phyloP scores from a whole-genome alignment of 495 filamentous ascomycete species.

The Cercophora samala region DNA sequence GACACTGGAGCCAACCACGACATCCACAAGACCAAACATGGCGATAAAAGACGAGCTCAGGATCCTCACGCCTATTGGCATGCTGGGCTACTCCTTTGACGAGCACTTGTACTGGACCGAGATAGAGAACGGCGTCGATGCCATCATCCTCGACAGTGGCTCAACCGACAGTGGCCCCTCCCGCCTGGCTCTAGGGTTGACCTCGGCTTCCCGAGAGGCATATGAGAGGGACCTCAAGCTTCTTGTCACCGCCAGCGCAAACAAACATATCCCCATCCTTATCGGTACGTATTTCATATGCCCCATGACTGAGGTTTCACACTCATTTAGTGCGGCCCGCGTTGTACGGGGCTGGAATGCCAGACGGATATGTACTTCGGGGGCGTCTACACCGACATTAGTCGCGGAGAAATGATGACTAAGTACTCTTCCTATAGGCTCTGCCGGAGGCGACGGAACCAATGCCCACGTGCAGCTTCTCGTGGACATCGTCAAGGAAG shows the following conservation, averaged over 20 bases:
- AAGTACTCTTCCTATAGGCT: conserved; percentile 23
- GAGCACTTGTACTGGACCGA: conserved; percentile 31
- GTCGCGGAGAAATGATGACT: not conserved
- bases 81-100: conserved; percentile 49
- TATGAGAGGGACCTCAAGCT: conserved; percentile 44
- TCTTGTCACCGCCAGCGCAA: conserved; percentile 31
- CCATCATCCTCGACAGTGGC: conserved; percentile 49
- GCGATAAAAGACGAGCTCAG: conserved; percentile 13
- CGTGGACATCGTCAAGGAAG: conserved; percentile 35
- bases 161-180: conserved; percentile 49
- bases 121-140: conserved; percentile 32
- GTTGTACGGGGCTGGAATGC: not conserved
- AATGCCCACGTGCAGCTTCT: conserved; percentile 45
- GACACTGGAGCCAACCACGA: no score
- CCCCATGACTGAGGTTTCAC: not conserved
- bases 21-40: not conserved
- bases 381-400: not conserved
- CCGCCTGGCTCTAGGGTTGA: conserved; percentile 42
- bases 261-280: conserved; percentile 38
- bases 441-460: conserved; percentile 48
- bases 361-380: not conserved
- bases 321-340: not conserved
- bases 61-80: conserved; percentile 48
- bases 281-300: conserved; percentile 29
- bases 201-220: conserved; percentile 32